Percentiles rank a stretch among this genome's conserved stretches.
Conservation (phyloP, 805 yeast species). For the Pichia kluyveri region DNA sequence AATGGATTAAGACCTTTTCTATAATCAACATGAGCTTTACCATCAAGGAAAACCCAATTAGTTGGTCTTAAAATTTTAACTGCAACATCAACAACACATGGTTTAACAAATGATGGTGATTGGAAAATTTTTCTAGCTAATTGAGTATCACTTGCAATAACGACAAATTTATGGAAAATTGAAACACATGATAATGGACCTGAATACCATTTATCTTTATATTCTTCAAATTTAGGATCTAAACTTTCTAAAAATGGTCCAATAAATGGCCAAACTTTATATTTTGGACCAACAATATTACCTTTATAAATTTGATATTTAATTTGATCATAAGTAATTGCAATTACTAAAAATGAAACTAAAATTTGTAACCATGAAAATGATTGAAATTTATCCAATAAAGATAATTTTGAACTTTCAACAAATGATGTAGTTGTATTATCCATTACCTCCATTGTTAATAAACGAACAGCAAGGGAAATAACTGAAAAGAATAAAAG, state of each 20-base stretch:
- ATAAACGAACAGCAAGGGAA: too few relatives aligned
- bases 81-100: conserved; percentile 98
- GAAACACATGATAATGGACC: conserved; percentile 96
- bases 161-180: conserved; percentile 95
- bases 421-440: conserved; percentile 4
- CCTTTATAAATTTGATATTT: conserved; percentile 77
- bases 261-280: conserved; percentile 87
- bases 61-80: conserved; percentile 86
- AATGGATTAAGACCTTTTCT: conserved; percentile 84
- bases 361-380: conserved; percentile 46
- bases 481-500: too few relatives aligned
- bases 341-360: conserved; percentile 36
- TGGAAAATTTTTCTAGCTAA: conserved; percentile 79
- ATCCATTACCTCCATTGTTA: background rate
- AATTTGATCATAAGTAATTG: conserved; percentile 64
- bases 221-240: conserved; percentile 93
- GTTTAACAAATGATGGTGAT: conserved; percentile 84
- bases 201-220: conserved; percentile 85
- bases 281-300: conserved; percentile 79
- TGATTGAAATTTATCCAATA: conserved; percentile 1
- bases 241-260: conserved; percentile 93
- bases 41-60: conserved; percentile 97
- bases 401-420: background rate
- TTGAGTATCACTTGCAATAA: conserved; percentile 83
- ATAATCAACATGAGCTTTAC: conserved; percentile 90